Conservation (phyloP, 2,329 filamentous ascomycete genomes). For the Diaporthe caulivora region DNA sequence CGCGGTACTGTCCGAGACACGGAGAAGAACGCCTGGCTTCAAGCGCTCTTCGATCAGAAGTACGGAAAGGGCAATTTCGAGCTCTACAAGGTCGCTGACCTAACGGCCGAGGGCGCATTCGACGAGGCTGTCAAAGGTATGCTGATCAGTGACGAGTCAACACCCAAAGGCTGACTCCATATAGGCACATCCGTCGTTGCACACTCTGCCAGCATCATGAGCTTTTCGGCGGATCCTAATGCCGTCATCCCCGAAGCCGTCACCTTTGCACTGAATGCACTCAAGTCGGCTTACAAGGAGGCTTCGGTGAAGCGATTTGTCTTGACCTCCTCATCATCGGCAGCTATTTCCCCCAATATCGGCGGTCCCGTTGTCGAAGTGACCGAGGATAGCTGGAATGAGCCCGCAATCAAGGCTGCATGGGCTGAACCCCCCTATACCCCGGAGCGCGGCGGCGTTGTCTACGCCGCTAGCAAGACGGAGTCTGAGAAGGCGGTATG, state of each 20-base stretch:
- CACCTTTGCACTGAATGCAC: not conserved
- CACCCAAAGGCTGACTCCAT: not conserved
- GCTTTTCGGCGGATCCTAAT: not conserved
- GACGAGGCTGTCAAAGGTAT: conserved; percentile 21
- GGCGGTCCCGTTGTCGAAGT: conserved; percentile 53
- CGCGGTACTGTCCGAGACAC: conserved; percentile 53
- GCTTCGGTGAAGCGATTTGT: conserved; percentile 24
- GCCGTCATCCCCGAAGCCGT: conserved; percentile 3
- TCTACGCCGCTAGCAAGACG: conserved; percentile 27
- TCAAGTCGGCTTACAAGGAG: conserved; percentile 5
- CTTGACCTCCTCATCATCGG: conserved; percentile 8
- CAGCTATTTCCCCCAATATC: too few species aligned
- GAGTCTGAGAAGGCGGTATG: conserved; percentile 5
- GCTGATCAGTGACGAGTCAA: not conserved
- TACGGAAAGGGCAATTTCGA: conserved; percentile 46
- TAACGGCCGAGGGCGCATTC: conserved; percentile 38
- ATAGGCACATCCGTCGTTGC: not conserved
- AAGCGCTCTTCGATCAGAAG: conserved; percentile 42
- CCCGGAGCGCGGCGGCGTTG: not conserved
- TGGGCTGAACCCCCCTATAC: not conserved
- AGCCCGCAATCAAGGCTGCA: not conserved
- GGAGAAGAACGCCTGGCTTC: conserved; percentile 47
- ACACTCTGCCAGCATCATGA: not conserved
- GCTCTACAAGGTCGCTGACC: conserved; percentile 47
- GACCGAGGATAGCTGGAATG: conserved; percentile 49